Evolutionary conservation across 208 protist species (phyloP).

Genomic region (Leishmania guyanensis): DNA sequence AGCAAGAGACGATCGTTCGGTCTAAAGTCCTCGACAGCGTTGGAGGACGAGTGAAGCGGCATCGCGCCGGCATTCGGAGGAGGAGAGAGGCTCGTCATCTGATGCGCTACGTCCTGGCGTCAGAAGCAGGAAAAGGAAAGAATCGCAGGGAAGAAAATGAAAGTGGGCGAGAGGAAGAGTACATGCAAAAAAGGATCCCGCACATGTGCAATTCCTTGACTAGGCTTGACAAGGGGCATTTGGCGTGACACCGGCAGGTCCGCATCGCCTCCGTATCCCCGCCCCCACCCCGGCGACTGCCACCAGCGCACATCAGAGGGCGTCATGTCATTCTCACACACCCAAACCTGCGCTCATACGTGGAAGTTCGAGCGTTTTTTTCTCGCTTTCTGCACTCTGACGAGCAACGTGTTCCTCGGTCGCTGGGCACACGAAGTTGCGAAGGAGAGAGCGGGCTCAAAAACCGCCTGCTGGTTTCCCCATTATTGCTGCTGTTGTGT

Average conservation of each 20-base stretch:
- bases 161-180: not conserved
- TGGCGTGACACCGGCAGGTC: not conserved
- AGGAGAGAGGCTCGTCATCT: not conserved
- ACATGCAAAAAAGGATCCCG: not conserved
- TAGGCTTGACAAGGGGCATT: not conserved
- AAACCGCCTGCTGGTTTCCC: not conserved
- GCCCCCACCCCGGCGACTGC: not conserved
- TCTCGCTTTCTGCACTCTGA: not conserved
- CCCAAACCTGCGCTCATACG: not conserved
- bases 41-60: not conserved
- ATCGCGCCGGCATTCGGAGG: not conserved
- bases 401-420: not conserved
- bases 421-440: not conserved
- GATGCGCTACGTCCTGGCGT: not conserved
- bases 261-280: not conserved
- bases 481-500: not conserved
- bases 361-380: not conserved
- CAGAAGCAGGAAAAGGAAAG: not conserved
- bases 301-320: not conserved
- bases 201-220: not conserved
- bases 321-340: not conserved
- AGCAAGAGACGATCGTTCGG: conserved; percentile 41
- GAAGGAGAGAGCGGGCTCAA: not conserved
- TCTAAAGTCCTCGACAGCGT: conserved; percentile 2
- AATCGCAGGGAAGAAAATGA: not conserved